Base-by-base conservation (phyloP, 2,329 filamentous ascomycete genomes). In the Ophiosphaerella herpotricha region DNA sequence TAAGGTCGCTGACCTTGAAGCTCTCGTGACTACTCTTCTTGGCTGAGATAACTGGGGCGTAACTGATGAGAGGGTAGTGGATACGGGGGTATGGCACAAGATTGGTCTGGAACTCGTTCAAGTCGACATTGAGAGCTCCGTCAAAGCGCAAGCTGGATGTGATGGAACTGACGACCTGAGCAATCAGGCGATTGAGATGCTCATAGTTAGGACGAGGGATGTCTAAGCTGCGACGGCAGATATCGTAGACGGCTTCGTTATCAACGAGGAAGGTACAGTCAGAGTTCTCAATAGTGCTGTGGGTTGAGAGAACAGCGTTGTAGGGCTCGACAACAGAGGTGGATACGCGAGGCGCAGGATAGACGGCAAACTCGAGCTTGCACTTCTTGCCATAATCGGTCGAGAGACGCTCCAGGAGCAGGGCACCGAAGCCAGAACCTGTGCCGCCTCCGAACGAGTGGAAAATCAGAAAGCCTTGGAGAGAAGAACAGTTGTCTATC, bases 1-100 rank as follows among this genome's bases (percentile, higher is more conserved):
- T 89, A 57, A 89, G 77, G 60, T 94, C 90, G 55, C 85, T 82
- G 47, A 91, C 87, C 81, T 90, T 91, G 85, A 92, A 92, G 80
- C 88, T 90, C 80, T 94, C 90, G 71, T 94, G 90, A 40, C 86
- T 84, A 75, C 88, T 90, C 83, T 89, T 90, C 78, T 83, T 80
- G 51, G 85, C 84, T 18, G 85, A 88, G 58, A 89, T 80, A 62
- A 89, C 86, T 29, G 86, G 86, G 9, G 86, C 85, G 69, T 89
- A 89, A 77, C 83, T 86, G 77, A 89, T 87, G 39, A 89, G 76
- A 44, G 86, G 86, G 75, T 88, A 89, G 79, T 89, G 86, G 60
- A 89, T 89, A 73, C 86, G 85, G 32, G 86, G 86, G 74, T 87
- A 89, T 23, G 86, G 86, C 45, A 89, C 86, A 75, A 89, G 71